Base-by-base conservation (phyloP, 768 basidiomycete species). In the Tricholoma furcatifolium region DNA sequence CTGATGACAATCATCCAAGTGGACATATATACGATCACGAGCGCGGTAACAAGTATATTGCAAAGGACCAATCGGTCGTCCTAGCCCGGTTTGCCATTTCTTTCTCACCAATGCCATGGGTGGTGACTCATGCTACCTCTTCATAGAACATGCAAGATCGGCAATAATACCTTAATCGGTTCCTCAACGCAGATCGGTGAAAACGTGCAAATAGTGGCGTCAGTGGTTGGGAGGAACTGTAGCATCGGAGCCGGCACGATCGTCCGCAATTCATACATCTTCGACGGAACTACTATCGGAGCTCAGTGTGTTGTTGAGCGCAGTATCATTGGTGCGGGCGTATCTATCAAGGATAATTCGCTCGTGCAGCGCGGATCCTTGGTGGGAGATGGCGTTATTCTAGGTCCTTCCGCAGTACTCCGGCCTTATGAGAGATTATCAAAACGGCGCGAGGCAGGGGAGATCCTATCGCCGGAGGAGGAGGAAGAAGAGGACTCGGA, bases 1-100 rank as follows among this genome's bases (percentile, higher is more conserved):
- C 96, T 8, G 97, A 98, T 65, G 86, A 95, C 66, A 92, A 94
- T 68, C 83, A 94, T 61, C 93, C 93, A 2, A 81, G 86, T 12
- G 86, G 86, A 6, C 84, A 88, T 51, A 65, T 77, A 34, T 98
- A 98, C 65, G 91, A 96, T 64, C 85, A 94, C 63, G 79, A 87
- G 32, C 82, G 88, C 24, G 93, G 93, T 6, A 92, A 94, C 69
- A 87, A 88, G 60, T 99, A 98, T 65, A 80, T 95, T 55, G 84
- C 93, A 17, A 83, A 85, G 59, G 85, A 89, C 57, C 80, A 82
- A 56, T 80, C 88, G 3, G 88, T 97, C 54, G 63, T 79, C 24
- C 81, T 98, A 18, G 88, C 93, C n/a, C 80, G 95, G 92, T 93
- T 64, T 49, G 79, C 57, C 45, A 35, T 24, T 32, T 50, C 45